phyloP scores from a whole-genome alignment of 345 rosid species.

The Salix viminalis region DNA sequence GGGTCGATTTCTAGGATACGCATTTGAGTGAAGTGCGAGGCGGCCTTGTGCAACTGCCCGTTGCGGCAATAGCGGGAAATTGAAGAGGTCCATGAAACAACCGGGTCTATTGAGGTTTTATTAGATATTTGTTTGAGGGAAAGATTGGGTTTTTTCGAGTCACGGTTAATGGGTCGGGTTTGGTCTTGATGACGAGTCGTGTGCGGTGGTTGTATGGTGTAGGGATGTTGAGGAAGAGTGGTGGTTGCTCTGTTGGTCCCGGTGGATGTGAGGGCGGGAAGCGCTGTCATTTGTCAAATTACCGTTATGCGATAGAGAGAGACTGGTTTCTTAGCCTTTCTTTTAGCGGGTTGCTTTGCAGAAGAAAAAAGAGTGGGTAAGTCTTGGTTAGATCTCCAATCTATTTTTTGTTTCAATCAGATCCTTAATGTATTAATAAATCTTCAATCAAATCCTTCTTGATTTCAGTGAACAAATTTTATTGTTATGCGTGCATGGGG shows the following conservation, averaged over 20 bases:
- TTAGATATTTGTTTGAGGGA: slow-evolving; percentile 4
- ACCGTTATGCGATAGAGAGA: neutral
- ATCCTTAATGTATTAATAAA: too few species aligned
- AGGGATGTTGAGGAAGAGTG: neutral
- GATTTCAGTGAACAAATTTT: too few species aligned
- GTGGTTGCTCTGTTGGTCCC: slow-evolving; percentile 10
- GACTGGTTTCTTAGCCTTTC: neutral
- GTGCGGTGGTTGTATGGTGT: neutral
- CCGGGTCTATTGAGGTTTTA: slow-evolving; percentile 20
- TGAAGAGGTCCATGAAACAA: slow-evolving; percentile 67
- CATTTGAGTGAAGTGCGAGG: slow-evolving; percentile 51
- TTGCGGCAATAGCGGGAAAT: slow-evolving; percentile 56
- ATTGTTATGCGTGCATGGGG: too few species aligned
- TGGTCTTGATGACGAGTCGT: slow-evolving; percentile 18
- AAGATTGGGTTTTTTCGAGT: slow-evolving; percentile 14
- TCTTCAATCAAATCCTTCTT: too few species aligned
- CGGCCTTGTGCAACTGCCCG: slow-evolving; percentile 52
- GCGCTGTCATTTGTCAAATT: slow-evolving; percentile 19
- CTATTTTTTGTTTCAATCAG: too few species aligned
- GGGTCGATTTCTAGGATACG: slow-evolving; percentile 50
- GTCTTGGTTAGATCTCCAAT: too few species aligned
- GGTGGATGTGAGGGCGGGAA: slow-evolving; percentile 38
- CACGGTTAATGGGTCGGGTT: neutral
- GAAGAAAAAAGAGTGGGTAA: too few species aligned
- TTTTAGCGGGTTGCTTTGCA: neutral